Conservation (phyloP, 257 asterid genomes). For the Lithospermum erythrorhizon region DNA sequence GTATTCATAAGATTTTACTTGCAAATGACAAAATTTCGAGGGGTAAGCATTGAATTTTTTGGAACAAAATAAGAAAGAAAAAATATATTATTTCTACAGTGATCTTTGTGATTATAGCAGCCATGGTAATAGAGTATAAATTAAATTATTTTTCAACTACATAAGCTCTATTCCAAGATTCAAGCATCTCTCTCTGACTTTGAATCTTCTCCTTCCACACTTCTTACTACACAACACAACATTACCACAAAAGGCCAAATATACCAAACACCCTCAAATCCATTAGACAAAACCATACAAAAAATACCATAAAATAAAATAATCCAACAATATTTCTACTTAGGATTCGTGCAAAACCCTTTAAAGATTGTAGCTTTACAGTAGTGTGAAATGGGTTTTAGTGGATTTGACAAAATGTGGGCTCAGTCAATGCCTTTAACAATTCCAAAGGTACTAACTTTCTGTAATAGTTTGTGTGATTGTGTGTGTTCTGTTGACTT, state of each 20-base stretch:
- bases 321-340: conserved; percentile 13
- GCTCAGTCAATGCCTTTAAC: conserved; percentile 33
- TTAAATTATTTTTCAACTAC: too few species aligned
- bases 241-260: conserved; percentile 15
- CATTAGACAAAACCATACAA: not conserved
- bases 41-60: too few species aligned
- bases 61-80: too few species aligned
- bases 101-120: too few species aligned
- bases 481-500: conserved; percentile 10
- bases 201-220: conserved; percentile 21
- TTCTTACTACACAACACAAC: conserved; percentile 7
- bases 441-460: conserved; percentile 37
- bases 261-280: conserved; percentile 3
- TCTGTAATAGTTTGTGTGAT: conserved; percentile 4
- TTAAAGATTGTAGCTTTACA: conserved; percentile 30
- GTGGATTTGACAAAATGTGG: conserved; percentile 25
- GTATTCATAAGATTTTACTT: too few species aligned
- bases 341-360: conserved; percentile 49
- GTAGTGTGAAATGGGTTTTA: conserved; percentile 37
- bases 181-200: conserved; percentile 20
- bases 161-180: not conserved
- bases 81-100: too few species aligned
- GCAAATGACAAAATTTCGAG: too few species aligned
- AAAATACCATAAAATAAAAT: not conserved
- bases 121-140: too few species aligned